Percentiles rank a stretch among this genome's conserved stretches.
Evolutionary conservation across 176 grass and related monocot species (phyloP).

Genomic region (Microstegium vimineum): DNA sequence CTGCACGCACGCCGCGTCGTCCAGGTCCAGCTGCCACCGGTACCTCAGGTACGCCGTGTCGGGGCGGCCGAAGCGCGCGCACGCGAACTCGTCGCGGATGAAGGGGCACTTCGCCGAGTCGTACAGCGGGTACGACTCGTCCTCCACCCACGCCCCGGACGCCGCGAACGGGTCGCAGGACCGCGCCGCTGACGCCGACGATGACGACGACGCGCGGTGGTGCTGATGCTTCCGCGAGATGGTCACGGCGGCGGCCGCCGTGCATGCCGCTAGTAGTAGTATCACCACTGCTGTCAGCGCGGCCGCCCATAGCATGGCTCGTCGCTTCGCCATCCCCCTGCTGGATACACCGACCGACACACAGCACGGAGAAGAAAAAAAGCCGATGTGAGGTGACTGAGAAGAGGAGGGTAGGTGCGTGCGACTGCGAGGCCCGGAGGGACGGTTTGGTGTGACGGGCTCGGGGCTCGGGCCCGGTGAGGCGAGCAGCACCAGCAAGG

Average conservation of each 20-base stretch:
- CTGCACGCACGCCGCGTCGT: too few relatives aligned
- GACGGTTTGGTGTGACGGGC: neutral
- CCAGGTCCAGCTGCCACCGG: constrained; percentile 70
- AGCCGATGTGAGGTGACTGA: neutral
- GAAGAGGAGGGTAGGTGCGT: neutral
- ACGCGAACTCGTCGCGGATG: constrained; percentile 79
- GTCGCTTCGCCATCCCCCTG: constrained; percentile 1
- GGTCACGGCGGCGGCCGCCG: constrained; percentile 24
- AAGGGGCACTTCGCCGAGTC: constrained; percentile 71
- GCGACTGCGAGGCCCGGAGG: neutral
- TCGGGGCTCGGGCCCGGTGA: neutral
- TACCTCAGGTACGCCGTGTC: constrained; percentile 74
- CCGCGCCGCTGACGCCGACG: neutral
- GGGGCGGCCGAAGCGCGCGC: constrained; percentile 56
- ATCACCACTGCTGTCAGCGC: neutral
- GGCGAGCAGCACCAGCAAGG: too few relatives aligned
- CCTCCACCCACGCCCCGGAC: constrained; percentile 56
- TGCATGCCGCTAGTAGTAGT: constrained; percentile 13
- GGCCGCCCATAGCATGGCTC: neutral
- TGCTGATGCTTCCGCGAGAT: constrained; percentile 20
- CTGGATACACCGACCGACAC: neutral
- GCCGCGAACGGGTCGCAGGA: constrained; percentile 48
- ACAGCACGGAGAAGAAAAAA: neutral
- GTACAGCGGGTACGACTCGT: constrained; percentile 80
- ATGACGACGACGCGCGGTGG: neutral